Conservation (phyloP, 2,329 filamentous ascomycete species). For the Fusarium sp. region DNA sequence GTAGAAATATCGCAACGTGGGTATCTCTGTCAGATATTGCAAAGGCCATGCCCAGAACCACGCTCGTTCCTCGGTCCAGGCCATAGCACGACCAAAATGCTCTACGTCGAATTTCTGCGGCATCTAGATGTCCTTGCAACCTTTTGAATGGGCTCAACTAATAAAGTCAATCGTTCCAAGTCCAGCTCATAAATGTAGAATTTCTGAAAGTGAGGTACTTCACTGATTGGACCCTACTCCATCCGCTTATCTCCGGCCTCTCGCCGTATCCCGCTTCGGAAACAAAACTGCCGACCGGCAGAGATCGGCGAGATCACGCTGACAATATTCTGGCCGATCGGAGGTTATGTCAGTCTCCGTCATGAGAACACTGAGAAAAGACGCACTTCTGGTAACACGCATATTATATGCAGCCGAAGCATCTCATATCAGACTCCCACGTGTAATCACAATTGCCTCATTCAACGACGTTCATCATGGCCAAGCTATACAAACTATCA, state of each 20-base stretch:
- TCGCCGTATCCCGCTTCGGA: background rate
- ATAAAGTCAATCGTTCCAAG: too few relatives aligned
- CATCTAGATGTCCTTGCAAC: too few relatives aligned
- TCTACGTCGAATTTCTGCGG: too few relatives aligned
- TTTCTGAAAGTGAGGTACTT: background rate
- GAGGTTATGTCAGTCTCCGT: conserved; percentile 2
- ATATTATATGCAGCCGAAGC: background rate
- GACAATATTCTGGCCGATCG: background rate
- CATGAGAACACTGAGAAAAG: background rate
- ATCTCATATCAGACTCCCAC: accelerated
- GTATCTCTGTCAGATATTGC: too few relatives aligned
- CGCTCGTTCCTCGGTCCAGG: too few relatives aligned
- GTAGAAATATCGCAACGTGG: too few relatives aligned
- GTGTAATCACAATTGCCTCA: accelerated
- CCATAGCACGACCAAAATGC: too few relatives aligned
- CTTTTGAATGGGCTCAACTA: too few relatives aligned
- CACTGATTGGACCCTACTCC: background rate
- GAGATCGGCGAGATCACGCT: background rate
- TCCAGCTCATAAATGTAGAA: background rate
- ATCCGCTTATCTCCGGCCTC: background rate
- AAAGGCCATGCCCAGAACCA: too few relatives aligned
- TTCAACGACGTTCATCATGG: background rate
- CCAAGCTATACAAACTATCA: conserved; percentile 6
- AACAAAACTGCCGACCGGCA: background rate
- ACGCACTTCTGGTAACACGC: background rate